Conservation (phyloP, 2,329 filamentous ascomycete genomes). For the Penicillium concentricum region DNA sequence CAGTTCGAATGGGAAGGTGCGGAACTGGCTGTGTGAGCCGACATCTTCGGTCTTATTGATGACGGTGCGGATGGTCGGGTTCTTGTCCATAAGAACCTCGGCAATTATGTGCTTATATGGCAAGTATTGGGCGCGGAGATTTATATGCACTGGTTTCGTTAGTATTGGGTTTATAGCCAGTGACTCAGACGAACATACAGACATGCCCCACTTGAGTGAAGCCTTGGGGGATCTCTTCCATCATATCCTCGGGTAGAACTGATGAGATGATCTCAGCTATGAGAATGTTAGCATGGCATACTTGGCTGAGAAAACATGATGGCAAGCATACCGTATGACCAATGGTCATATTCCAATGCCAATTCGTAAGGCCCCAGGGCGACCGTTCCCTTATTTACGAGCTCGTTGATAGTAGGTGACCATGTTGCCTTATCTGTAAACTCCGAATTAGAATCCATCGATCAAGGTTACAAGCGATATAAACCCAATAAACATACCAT, state of each 20-base stretch:
- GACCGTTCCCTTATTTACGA: slow-evolving; percentile 67
- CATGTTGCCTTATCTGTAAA: slow-evolving; percentile 68
- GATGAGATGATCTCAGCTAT: slow-evolving; percentile 77
- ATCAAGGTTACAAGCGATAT: not conserved
- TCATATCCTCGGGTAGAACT: slow-evolving; percentile 75
- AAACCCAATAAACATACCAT: slow-evolving; percentile 37
- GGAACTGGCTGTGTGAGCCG: slow-evolving; percentile 78
- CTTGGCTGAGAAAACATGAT: not conserved
- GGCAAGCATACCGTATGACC: slow-evolving; percentile 67
- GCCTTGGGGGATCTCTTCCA: slow-evolving; percentile 77
- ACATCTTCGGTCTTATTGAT: slow-evolving; percentile 96
- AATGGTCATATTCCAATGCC: slow-evolving; percentile 77
- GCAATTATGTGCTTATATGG: slow-evolving; percentile 86
- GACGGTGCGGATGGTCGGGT: slow-evolving; percentile 75
- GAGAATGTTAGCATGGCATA: slow-evolving; percentile 8
- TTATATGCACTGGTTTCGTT: slow-evolving; percentile 69
- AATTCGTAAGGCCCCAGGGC: slow-evolving; percentile 73
- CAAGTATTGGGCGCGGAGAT: slow-evolving; percentile 77
- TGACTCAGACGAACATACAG: slow-evolving; percentile 50
- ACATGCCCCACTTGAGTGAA: slow-evolving; percentile 91
- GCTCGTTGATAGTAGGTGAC: slow-evolving; percentile 67
- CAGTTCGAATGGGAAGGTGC: slow-evolving; percentile 91
- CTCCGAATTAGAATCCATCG: slow-evolving; percentile 2
- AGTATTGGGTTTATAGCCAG: slow-evolving; percentile 3
- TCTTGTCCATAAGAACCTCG: slow-evolving; percentile 86